Percentiles rank a stretch among this genome's conserved stretches.
Conservation (phyloP, 345 rosid species). For the Durio zibethinus region DNA sequence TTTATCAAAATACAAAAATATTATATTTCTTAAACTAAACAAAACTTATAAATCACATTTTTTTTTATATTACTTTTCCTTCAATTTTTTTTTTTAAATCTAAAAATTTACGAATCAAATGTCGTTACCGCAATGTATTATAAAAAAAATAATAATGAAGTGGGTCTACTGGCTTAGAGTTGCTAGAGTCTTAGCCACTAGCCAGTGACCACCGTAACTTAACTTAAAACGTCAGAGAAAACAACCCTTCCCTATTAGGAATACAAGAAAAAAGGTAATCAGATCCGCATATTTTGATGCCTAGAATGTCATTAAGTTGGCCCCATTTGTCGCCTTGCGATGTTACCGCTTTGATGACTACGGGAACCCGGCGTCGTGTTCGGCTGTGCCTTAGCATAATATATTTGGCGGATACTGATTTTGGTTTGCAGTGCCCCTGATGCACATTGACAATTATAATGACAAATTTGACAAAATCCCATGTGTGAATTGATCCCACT, state of each 20-base stretch:
- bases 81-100: no score
- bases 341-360: background rate
- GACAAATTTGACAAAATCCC: slow-evolving; percentile 4
- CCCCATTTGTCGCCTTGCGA: background rate
- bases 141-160: no score
- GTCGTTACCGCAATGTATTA: no score
- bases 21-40: no score
- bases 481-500: slow-evolving; percentile 9
- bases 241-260: background rate
- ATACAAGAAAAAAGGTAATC: background rate
- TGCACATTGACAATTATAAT: slow-evolving; percentile 9
- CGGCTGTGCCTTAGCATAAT: background rate
- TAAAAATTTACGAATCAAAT: no score
- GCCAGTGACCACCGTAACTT: background rate
- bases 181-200: background rate
- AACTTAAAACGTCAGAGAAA: background rate
- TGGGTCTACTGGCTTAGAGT: no score
- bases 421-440: background rate
- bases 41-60: no score
- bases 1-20: no score
- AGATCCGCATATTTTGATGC: background rate
- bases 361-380: background rate
- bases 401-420: background rate
- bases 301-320: background rate
- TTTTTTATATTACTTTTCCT: no score